Evolutionary conservation across 2,329 filamentous ascomycete genomes (phyloP), one percentile per base, ranked within the genome.

Genomic region (Aspergillus hortae): DNA sequence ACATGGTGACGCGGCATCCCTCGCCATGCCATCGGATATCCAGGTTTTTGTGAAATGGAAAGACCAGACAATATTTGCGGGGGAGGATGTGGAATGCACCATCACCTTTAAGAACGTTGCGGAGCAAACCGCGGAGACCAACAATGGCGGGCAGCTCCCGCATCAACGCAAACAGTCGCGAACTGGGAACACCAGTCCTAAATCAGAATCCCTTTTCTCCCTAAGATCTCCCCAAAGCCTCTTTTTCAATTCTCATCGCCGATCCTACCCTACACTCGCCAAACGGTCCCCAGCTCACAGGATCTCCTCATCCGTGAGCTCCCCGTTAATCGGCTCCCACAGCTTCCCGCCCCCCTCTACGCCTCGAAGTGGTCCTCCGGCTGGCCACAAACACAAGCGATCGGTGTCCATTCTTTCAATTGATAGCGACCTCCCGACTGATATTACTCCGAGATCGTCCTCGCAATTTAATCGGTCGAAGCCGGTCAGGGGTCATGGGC

Each of bases 31-130:
- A 68, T 83, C 80, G 74, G 92, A 95, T 77, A 90, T 99, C 70
- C 89, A 92, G 72, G 92, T 96, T 73, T 96, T 92, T 71, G 90
- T 99, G 72, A 86, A 87, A 76, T 99, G 92, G 89, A 88, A 90
- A 71, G 89, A 95, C 68, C 86, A 92, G 71, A 92, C 89, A 56
- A 90, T 99, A 64, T 99, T 97, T 75, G 90, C 94, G 52, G 94
- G 94, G 73, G 94, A 99, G 78, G 88, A 96, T 67, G 83, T 97
- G 67, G 89, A 92, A 75, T 97, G 94, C 74, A 91, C 87, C 61
- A 95, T 99, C 71, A 96, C 90, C 46, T 99, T 99, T 76, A 92
- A 88, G 74, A 99, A 99, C 70, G 81, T 92, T 46, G 77, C 81
- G 27, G 71, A 81, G 46, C 75, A 61, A 54, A 60, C 58, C 49